Base-by-base conservation (phyloP, 202 grass and related monocot species). In the Elaeis oleifera region DNA sequence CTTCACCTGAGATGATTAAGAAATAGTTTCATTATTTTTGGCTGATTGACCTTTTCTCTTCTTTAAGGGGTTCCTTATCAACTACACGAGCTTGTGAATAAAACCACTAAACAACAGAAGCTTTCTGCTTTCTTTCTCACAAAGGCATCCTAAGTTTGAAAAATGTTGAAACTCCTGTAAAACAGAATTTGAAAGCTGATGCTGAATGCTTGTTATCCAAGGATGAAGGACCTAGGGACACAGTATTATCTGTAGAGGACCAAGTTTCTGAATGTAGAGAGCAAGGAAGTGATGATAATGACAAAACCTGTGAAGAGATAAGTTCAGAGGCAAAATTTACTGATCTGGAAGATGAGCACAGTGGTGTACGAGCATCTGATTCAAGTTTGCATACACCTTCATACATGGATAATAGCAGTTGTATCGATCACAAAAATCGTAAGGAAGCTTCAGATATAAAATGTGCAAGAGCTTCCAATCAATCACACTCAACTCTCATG, bases 401-500 rank as follows among this genome's bases (percentile, higher is more conserved):
- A 63, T 78, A 74, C 4, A 71, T 79, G 52, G 75, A 76, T 69
- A 71, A 65, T 76, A 54, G 68, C 64, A 75, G 58, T 59, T 83
- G 72, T 65, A 74, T 65, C 49, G 73, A 53, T 5, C 77, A 65
- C 57, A 51, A 73, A 62, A 26, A 73, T 69, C 63, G 61, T 20
- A 36, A 56, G 24, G 63, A 50, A 73, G 53, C 39, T 1, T 62
- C 63, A 39, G 78, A 79, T 49, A 79, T 44, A 82, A 72, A 62
- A 54, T 53, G 60, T 65, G 44, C 63, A 79, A 73, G 68, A 71
- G 61, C 75, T 82, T 85, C 68, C 56, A 79, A 71, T 65, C 72
- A 29, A 18, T 32, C 76, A 76, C 91, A 90, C 73, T 96, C 91
- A 65, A 90, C 81, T 61, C 71, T 90, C 11, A 88, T 81, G 61